phyloP scores from a whole-genome alignment of 495 filamentous ascomycete species.

The Aspergillus saccharolyticus region DNA sequence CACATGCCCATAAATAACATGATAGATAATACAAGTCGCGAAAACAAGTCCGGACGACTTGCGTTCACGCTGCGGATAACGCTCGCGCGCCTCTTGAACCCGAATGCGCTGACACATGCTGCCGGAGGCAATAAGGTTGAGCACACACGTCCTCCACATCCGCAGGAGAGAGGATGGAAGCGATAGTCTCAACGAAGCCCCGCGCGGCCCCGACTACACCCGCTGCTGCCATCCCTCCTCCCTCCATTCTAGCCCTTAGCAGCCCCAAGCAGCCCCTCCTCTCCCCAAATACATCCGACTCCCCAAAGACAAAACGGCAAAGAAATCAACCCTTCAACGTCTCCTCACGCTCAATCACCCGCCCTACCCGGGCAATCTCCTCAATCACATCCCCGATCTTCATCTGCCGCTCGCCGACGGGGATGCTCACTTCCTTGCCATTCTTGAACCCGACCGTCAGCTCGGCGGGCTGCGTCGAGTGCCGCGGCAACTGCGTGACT shows the following conservation, averaged over 20 bases:
- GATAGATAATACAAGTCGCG: constrained; percentile 19
- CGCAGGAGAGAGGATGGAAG: neutral
- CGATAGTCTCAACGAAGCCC: too few relatives aligned
- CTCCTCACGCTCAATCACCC: constrained; percentile 71
- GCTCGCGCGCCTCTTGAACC: too few relatives aligned
- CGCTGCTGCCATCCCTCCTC: neutral
- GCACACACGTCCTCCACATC: neutral
- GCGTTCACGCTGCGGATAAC: too few relatives aligned
- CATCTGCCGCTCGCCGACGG: constrained; percentile 80
- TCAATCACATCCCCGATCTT: constrained; percentile 82
- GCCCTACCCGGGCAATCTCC: constrained; percentile 85
- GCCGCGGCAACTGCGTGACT: constrained; percentile 59
- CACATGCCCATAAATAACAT: constrained; percentile 19
- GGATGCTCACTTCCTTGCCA: constrained; percentile 45
- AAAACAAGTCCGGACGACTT: neutral
- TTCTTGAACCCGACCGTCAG: constrained; percentile 64
- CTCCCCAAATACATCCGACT: too few relatives aligned
- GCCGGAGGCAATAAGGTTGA: neutral
- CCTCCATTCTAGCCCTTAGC: too few relatives aligned
- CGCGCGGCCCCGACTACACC: too few relatives aligned
- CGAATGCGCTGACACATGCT: too few relatives aligned
- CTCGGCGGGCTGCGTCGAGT: constrained; percentile 50
- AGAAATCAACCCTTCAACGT: constrained; percentile 59
- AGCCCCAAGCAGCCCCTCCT: too few relatives aligned
- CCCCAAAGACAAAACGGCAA: too few relatives aligned